Evolutionary conservation across 768 basidiomycete genomes (phyloP).

Genomic region (Dentipellis fragilis): DNA sequence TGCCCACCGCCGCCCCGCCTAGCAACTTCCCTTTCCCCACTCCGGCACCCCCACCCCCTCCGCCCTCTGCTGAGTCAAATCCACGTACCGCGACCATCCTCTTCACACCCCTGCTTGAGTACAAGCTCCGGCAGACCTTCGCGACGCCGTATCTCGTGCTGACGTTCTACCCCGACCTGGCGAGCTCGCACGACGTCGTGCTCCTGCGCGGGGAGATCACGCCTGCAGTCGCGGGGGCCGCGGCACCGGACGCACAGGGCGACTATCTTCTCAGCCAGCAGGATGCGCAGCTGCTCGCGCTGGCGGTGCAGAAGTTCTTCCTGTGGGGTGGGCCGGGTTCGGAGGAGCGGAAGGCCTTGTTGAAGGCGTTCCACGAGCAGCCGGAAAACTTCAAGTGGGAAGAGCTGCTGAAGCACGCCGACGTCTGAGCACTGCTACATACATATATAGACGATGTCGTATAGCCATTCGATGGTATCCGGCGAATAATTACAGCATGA

Average conservation of each 20-base stretch:
- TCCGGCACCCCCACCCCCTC: conserved; percentile 13
- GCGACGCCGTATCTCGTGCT: conserved; percentile 87
- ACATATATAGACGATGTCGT: not conserved
- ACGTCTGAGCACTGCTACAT: not conserved
- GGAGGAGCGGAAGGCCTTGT: conserved; percentile 36
- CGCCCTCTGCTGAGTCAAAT: conserved; percentile 24
- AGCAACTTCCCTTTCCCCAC: conserved; percentile 33
- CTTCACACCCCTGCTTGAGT: conserved; percentile 91
- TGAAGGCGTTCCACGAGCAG: conserved; percentile 67
- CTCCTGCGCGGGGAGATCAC: conserved; percentile 90
- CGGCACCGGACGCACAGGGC: conserved; percentile 11
- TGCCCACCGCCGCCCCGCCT: conserved; percentile 34
- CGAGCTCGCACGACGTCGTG: conserved; percentile 68
- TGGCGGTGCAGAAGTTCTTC: conserved; percentile 83
- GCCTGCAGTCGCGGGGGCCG: conserved; percentile 37
- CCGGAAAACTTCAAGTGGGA: conserved; percentile 80
- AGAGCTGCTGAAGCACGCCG: conserved; percentile 48
- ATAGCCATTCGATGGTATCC: too few species aligned
- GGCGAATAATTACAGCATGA: too few species aligned
- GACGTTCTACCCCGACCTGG: conserved; percentile 88
- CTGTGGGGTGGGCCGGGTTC: conserved; percentile 37
- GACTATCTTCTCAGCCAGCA: conserved; percentile 60
- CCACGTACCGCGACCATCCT: conserved; percentile 65
- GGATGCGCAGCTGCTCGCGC: conserved; percentile 75
- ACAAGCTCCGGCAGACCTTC: conserved; percentile 74